Evolutionary conservation across 1,284 basidiomycete genomes (phyloP), one percentile per base, ranked within the genome.

Genomic region (Clitocybe nebularis): DNA sequence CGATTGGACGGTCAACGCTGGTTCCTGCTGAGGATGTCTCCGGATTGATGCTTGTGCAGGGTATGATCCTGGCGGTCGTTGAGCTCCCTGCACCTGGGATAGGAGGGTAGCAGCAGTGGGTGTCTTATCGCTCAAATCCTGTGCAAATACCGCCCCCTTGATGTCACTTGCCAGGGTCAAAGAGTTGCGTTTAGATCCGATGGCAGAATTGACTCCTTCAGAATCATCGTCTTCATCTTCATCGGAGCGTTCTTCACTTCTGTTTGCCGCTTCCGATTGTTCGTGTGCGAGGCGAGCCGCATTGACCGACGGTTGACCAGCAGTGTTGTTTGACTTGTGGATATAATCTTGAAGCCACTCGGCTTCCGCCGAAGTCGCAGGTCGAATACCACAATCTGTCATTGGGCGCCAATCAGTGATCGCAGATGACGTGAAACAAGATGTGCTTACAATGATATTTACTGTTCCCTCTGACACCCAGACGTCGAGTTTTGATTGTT

Each of bases 261-360:
- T 71, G 53, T 66, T 69, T 26, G 67, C 51, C 10, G 65, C 60
- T 43, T 84, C 81, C 6, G 74, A 66, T 41, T 81, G 79, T 54
- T 84, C 81, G 46, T 75, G 77, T 8, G 79, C 78, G 46, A 76
- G 66, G 41, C 84, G 80, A 35, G 79, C 79, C 25, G 82, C 79
- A 54, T 83, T 86, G 46, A 83, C 74, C 24, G 82, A 82, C 41
- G 74, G 70, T 56, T 86, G 84, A 4, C 79, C 84, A 9, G 85
- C 82, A 55, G 74, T 84, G 61, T 88, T 89, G 69, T 91, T 90
- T 5, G 88, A 86, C 61, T 88, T 88, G 55, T 85, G 84, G 51
- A 92, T 89, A 63, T 91, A 93, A 51, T 89, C 85, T 62, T 93
- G 90, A 24, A 93, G 75, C 70, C 87, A 89, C 64, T 92, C 88